These are phyloP conservation scores for Apiotrichum gracile DNA, from an alignment of 1,284 basidiomycete genomes.

Conservation along the genomic window DNA sequence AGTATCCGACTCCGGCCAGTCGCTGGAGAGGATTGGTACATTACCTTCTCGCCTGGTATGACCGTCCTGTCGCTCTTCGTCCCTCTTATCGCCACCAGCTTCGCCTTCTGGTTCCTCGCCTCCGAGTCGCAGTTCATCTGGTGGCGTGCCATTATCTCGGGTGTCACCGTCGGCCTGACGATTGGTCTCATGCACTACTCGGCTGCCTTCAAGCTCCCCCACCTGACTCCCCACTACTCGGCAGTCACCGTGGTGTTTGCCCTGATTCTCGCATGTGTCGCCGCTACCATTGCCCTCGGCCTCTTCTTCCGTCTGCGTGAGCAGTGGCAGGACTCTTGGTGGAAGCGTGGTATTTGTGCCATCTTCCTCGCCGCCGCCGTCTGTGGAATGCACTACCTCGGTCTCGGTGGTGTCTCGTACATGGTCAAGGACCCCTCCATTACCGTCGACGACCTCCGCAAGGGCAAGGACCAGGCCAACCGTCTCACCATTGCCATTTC, in stretches of 20 bases:
- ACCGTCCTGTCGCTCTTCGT: conserved; percentile 51
- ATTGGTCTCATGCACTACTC: conserved; percentile 51
- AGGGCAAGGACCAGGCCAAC: conserved; percentile 8
- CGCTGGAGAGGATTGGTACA: conserved; percentile 39
- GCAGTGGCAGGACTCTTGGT: conserved; percentile 52
- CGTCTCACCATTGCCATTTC: conserved; percentile 48
- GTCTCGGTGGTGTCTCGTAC: conserved; percentile 49
- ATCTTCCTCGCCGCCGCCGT: conserved; percentile 49
- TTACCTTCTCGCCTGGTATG: conserved; percentile 48
- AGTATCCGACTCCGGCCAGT: conserved; percentile 41
- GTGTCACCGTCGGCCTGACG: conserved; percentile 71
- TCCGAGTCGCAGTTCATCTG: conserved; percentile 44
- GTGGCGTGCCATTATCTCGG: conserved; percentile 50
- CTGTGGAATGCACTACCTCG: conserved; percentile 53
- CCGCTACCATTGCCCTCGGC: conserved; percentile 48
- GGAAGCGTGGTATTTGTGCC: conserved; percentile 49
- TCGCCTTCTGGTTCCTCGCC: conserved; percentile 51
- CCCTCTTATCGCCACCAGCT: conserved; percentile 47
- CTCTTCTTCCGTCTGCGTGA: conserved; percentile 50
- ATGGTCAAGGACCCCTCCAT: conserved; percentile 25
- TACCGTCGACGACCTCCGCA: background rate
- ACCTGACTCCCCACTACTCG: conserved; percentile 33
- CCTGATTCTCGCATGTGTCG: conserved; percentile 49
- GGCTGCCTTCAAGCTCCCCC: conserved; percentile 47
- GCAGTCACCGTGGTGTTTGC: conserved; percentile 48